Base-by-base conservation (phyloP, 805 yeast species). In the Kockiozyma suomiensis region DNA sequence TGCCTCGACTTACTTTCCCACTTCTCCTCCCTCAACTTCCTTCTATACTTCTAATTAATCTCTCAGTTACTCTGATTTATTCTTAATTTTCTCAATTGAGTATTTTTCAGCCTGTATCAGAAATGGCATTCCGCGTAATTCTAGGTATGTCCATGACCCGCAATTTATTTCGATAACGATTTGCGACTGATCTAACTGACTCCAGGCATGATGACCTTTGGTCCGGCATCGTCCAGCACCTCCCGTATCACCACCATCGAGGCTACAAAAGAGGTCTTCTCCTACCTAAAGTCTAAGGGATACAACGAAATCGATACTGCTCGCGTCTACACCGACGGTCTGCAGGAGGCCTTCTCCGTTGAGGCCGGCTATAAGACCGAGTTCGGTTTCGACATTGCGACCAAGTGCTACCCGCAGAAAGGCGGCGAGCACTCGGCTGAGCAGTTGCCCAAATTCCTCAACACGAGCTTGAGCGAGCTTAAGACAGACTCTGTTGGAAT, bases 281-380 rank as follows among this genome's bases (percentile, higher is more conserved):
- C 58, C 33, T n/a, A 49, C 32, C 56, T 69, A 32, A 48, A 62
- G 57, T 56, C 62, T 25, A 57, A 54, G 33, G 68, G 67, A 8
- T 62, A 69, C 52, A 43, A 43, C n/a, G 72, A 70, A 42, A 28
- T 67, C 46, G 72, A 69, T 50, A 70, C 72, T n/a, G 72, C 72
- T 3, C 57, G 69, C 17, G 61, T 58, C 38, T 70, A 69, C 65
- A 63, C 66, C 12, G 56, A 53, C 13, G 65, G 68, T 47, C 67
- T 66, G 54, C 61, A 61, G 42, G 55, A 59, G 32, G 62, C 67
- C 28, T 68, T 68, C 19, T 59, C 58, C 23, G 56, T 56, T 10
- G 59, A 50, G 25, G 57, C 59, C 3, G 58, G 68, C 13, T 58
- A 51, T 19, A 50, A 66, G 48, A 8, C 49, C 35, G 59, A 48